Conservation (phyloP, 768 basidiomycete species). For the Suillus weaverae region DNA sequence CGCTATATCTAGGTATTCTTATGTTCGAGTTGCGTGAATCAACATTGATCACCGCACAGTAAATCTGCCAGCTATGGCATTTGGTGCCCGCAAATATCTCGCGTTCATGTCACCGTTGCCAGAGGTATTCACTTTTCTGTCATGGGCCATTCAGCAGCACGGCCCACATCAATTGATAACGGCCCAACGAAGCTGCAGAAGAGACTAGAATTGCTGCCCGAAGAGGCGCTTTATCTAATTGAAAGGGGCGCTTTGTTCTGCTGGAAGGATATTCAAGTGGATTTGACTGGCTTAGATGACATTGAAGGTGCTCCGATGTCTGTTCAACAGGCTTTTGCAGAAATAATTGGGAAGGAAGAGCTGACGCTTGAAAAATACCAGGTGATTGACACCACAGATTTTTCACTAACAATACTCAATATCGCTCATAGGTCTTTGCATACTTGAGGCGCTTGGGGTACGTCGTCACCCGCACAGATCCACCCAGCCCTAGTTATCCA, state of each 20-base stretch:
- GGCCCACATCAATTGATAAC: slow-evolving; percentile 36
- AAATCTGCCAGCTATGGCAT: slow-evolving; percentile 79
- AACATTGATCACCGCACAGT: slow-evolving; percentile 36
- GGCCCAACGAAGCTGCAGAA: slow-evolving; percentile 52
- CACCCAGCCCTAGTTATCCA: slow-evolving; percentile 57
- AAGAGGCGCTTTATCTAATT: slow-evolving; percentile 92
- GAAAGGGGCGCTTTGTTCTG: slow-evolving; percentile 89
- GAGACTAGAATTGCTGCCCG: slow-evolving; percentile 84
- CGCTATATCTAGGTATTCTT: slow-evolving; percentile 67
- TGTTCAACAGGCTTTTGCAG: slow-evolving; percentile 85
- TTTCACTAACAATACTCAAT: background rate
- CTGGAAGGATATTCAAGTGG: slow-evolving; percentile 54
- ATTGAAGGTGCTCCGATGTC: slow-evolving; percentile 76
- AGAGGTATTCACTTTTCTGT: slow-evolving; percentile 82
- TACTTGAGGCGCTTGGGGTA: slow-evolving; percentile 93
- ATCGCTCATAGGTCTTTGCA: slow-evolving; percentile 70
- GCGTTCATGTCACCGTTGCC: slow-evolving; percentile 67
- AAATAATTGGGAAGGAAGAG: slow-evolving; percentile 79
- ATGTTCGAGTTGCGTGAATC: background rate
- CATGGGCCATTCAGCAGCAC: slow-evolving; percentile 78
- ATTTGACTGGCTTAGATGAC: slow-evolving; percentile 32
- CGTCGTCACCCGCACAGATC: slow-evolving; percentile 72
- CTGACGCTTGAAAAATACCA: slow-evolving; percentile 87
- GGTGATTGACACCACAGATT: slow-evolving; percentile 43
- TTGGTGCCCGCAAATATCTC: slow-evolving; percentile 67